Base-by-base conservation (phyloP, 2,329 filamentous ascomycete species). In the Pezicula neosporulosa region DNA sequence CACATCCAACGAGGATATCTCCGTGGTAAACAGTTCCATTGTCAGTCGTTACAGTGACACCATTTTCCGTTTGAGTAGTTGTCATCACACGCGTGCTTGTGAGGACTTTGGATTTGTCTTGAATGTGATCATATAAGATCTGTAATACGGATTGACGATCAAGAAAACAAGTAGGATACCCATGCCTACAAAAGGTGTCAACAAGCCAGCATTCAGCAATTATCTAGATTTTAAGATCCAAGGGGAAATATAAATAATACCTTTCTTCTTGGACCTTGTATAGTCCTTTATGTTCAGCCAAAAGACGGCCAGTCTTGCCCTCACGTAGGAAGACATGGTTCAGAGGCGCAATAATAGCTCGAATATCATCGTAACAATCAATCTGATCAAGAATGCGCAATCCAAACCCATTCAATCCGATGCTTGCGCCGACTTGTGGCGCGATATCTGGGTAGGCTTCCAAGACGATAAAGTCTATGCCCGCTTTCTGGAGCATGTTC, bases 331-430 rank as follows among this genome's bases (percentile, higher is more conserved):
- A 12, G 3, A n/a, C 8, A 19, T 21, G 27, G 6, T 27, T 6
- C 9, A 21, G 15, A 44, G 15, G 15, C 12, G 5, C 15, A 16
- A 24, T 19, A 4, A 13, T 7, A 49, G 18, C 30, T 19, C 37
- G 18, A n/a, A 51, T 9, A 16, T 33, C 30, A 43, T 68, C 62
- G 18, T 56, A 71, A 35, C 63, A 57, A 1, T 72, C 76, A 1
- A 81, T 59, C 58, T 81, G 77, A 47, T 79, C 76, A 1, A 79
- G 59, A 7, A 81, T 72, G 1, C 70, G 67, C 6, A 63, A 49
- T 1, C 72, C 72, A 16, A 72, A 66, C 0, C 76, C 64, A 0
- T 66, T 53, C 0, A 79, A 55, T 1, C 68, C 72, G 19, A 81
- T 74, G 3, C 68, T 71, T 0, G 75, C 76, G 0, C 77, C 77